Evolutionary conservation across 2,329 filamentous ascomycete genomes (phyloP).

Genomic region (Sporothrix phasma): DNA sequence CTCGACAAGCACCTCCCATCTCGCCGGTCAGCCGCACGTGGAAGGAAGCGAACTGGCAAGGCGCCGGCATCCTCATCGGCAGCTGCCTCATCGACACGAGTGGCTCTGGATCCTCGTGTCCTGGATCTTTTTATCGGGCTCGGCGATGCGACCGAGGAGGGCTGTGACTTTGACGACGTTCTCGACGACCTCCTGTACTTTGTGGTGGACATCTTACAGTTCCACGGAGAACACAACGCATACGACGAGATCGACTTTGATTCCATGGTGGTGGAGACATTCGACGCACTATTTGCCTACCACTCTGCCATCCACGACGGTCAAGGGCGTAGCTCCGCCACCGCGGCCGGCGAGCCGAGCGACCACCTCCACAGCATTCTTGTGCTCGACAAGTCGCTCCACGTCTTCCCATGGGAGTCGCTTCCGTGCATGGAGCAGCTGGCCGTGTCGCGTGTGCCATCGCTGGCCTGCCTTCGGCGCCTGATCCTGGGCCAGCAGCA

Average conservation of each 20-base stretch:
- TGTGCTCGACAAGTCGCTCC: slow-evolving; percentile 82
- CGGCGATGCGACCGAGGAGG: slow-evolving; percentile 58
- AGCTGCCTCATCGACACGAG: slow-evolving; percentile 23
- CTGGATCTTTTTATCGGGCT: slow-evolving; percentile 83
- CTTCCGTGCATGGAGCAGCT: slow-evolving; percentile 71
- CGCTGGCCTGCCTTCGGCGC: slow-evolving; percentile 69
- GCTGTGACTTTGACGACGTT: slow-evolving; percentile 71
- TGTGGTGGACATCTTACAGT: slow-evolving; percentile 90
- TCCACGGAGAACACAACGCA: slow-evolving; percentile 90
- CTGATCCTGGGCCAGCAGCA: slow-evolving; percentile 50
- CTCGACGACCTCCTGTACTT: slow-evolving; percentile 93
- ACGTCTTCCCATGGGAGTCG: slow-evolving; percentile 92
- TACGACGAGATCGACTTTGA: slow-evolving; percentile 98
- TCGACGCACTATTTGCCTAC: slow-evolving; percentile 74
- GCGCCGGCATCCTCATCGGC: slow-evolving; percentile 16
- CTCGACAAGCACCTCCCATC: slow-evolving; percentile 82
- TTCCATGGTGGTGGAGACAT: slow-evolving; percentile 74
- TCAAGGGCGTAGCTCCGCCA: neutral
- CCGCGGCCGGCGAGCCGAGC: slow-evolving; percentile 27
- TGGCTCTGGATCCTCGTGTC: slow-evolving; percentile 51
- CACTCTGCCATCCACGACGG: slow-evolving; percentile 42
- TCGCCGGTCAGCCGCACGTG: slow-evolving; percentile 47
- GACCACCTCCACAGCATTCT: slow-evolving; percentile 62
- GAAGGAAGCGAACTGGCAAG: slow-evolving; percentile 35
- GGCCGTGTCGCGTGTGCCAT: slow-evolving; percentile 80